These are phyloP conservation scores for Flammula alnicola DNA, from an alignment of 1,284 basidiomycete species.

Conservation along the genomic window DNA sequence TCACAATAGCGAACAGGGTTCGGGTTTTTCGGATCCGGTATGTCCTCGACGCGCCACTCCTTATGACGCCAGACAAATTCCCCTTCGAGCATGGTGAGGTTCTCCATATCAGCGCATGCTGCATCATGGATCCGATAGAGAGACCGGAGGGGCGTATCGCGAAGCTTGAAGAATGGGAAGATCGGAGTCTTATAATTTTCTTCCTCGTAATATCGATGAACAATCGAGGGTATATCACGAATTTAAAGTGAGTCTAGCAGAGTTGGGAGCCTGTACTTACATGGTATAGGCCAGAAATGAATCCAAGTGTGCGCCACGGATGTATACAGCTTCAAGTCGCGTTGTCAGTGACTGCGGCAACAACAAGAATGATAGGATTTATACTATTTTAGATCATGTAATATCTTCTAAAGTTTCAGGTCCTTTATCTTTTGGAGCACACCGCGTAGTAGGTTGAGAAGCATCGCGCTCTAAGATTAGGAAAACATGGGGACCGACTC, in stretches of 20 bases:
- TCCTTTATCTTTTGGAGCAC: too few relatives aligned
- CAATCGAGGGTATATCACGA: not conserved
- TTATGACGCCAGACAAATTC: not conserved
- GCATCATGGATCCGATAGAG: not conserved
- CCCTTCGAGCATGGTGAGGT: not conserved
- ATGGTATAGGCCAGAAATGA: not conserved
- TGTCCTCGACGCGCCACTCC: not conserved
- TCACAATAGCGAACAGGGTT: too few relatives aligned
- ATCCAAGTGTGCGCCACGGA: slow-evolving; percentile 1
- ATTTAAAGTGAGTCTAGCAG: not conserved
- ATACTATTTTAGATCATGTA: too few relatives aligned
- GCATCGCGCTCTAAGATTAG: too few relatives aligned
- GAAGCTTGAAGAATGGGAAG: not conserved
- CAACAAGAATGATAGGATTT: too few relatives aligned
- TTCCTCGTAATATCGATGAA: slow-evolving; percentile 1
- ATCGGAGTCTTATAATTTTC: not conserved
- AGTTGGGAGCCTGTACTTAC: not conserved
- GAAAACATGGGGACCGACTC: too few relatives aligned
- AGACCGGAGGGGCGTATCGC: not conserved
- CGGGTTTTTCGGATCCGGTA: too few relatives aligned
- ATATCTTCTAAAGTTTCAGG: too few relatives aligned
- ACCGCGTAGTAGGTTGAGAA: too few relatives aligned
- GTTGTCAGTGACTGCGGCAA: too few relatives aligned
- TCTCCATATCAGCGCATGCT: not conserved
- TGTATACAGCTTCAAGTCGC: too few relatives aligned